Percentiles rank a stretch among this genome's conserved stretches.
These are phyloP conservation scores for Boletales sp. DNA, from an alignment of 768 basidiomycete genomes.

Conservation along the genomic window DNA sequence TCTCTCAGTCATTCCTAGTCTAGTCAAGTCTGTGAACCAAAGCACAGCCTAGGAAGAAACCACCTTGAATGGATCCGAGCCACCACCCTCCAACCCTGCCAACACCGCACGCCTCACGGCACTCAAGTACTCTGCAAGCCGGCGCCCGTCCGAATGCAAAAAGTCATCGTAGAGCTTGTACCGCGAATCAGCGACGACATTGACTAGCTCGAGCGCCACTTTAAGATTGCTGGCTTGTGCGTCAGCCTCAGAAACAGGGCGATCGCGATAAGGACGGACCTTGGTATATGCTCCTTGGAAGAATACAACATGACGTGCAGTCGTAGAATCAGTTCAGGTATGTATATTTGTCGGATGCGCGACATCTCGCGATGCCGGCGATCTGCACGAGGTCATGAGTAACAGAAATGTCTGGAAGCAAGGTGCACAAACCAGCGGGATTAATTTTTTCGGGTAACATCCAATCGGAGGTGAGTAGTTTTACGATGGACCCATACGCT, in stretches of 20 bases:
- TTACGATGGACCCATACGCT: slow-evolving; percentile 60
- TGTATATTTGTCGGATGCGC: slow-evolving; percentile 82
- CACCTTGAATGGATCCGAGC: slow-evolving; percentile 71
- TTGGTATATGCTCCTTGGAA: slow-evolving; percentile 60
- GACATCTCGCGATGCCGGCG: slow-evolving; percentile 63
- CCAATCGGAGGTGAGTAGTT: slow-evolving; percentile 78
- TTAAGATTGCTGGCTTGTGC: slow-evolving; percentile 60
- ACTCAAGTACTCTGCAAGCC: slow-evolving; percentile 69
- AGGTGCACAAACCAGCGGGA: slow-evolving; percentile 28
- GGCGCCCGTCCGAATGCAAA: slow-evolving; percentile 51
- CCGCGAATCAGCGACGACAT: slow-evolving; percentile 83
- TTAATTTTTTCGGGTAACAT: slow-evolving; percentile 53
- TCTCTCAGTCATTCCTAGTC: neutral
- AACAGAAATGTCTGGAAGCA: neutral
- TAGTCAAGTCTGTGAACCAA: neutral
- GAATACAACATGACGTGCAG: slow-evolving; percentile 69
- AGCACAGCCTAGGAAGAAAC: slow-evolving; percentile 20
- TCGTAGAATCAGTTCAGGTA: slow-evolving; percentile 87
- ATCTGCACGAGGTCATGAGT: slow-evolving; percentile 37
- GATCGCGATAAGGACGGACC: slow-evolving; percentile 43
- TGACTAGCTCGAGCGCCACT: slow-evolving; percentile 71
- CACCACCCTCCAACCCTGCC: slow-evolving; percentile 67
- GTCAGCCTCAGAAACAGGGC: slow-evolving; percentile 2
- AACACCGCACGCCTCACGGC: slow-evolving; percentile 71
- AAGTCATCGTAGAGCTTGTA: slow-evolving; percentile 88